Evolutionary conservation across 805 yeast genomes (phyloP).

Genomic region (Starmerella apicola): DNA sequence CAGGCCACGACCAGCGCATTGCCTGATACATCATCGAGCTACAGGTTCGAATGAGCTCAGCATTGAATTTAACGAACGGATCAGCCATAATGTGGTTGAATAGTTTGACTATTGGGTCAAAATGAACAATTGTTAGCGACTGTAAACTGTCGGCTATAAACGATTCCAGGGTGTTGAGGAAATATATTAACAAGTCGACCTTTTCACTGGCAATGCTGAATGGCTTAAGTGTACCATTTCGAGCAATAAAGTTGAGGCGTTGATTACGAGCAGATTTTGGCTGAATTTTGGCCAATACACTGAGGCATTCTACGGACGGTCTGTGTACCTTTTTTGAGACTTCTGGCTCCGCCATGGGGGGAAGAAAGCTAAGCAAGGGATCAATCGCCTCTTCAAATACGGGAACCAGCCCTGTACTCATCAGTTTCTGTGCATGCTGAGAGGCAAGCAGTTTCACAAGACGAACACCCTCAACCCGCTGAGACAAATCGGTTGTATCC

Average conservation of each 20-base stretch:
- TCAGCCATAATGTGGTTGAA: conserved; percentile 22
- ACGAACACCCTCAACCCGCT: conserved; percentile 21
- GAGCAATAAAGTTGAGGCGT: conserved; percentile 18
- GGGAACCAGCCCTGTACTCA: conserved; percentile 22
- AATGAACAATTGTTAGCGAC: conserved; percentile 20
- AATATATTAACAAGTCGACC: conserved; percentile 16
- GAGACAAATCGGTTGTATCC: conserved; percentile 22
- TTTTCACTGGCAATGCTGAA: conserved; percentile 20
- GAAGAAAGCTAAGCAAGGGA: conserved; percentile 25
- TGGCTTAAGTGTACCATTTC: conserved; percentile 23
- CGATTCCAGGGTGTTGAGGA: conserved; percentile 10
- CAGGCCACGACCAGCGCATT: conserved; percentile 20
- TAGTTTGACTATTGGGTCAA: conserved; percentile 18
- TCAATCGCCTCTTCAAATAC: conserved; percentile 24
- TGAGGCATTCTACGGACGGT: conserved; percentile 35
- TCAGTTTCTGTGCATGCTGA: conserved; percentile 8
- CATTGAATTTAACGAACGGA: conserved; percentile 23
- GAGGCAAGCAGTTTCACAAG: conserved; percentile 11
- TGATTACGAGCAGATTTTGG: background rate
- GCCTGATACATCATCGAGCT: conserved; percentile 11
- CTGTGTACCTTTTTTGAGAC: conserved; percentile 16
- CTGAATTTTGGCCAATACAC: conserved; percentile 28
- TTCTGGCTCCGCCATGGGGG: conserved; percentile 22
- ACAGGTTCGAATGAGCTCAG: conserved; percentile 14
- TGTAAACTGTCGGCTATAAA: conserved; percentile 15